Conservation (phyloP, 225 moss, liverwort and hornwort genomes). For the Rhytidiadelphus loreus region DNA sequence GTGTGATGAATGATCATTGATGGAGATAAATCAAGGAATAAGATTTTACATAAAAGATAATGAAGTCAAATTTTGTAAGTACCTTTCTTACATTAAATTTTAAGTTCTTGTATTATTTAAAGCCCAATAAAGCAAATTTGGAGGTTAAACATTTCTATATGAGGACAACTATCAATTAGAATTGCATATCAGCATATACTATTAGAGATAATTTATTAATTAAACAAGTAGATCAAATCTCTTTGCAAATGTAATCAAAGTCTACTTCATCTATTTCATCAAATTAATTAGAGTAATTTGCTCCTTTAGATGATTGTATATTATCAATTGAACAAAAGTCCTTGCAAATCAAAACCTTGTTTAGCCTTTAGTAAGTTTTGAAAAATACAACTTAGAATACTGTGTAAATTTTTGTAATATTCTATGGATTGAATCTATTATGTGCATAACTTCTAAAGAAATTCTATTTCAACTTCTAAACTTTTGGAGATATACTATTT, state of each 20-base stretch:
- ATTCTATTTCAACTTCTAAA: too few species aligned
- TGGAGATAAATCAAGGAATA: too few species aligned
- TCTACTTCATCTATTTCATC: fast-evolving
- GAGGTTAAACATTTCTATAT: fast-evolving
- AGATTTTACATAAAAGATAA: not conserved
- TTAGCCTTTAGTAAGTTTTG: not conserved
- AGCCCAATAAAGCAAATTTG: not conserved
- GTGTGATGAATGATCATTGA: not conserved
- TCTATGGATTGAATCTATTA: not conserved
- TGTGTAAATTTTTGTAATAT: not conserved
- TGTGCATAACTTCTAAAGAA: not conserved
- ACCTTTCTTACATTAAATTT: not conserved
- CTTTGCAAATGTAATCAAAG: not conserved
- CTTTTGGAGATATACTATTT: not conserved
- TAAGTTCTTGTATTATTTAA: not conserved
- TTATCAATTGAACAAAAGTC: not conserved
- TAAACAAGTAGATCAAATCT: not conserved
- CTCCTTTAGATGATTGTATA: not conserved
- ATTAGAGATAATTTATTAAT: fast-evolving
- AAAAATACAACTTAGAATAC: not conserved
- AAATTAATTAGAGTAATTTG: not conserved
- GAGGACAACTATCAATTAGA: not conserved
- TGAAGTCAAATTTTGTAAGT: not conserved
- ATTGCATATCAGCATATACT: not conserved
- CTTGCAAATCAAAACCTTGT: too few species aligned